Conservation (phyloP, 106 monocot species). For the Narthecium ossifragum region DNA sequence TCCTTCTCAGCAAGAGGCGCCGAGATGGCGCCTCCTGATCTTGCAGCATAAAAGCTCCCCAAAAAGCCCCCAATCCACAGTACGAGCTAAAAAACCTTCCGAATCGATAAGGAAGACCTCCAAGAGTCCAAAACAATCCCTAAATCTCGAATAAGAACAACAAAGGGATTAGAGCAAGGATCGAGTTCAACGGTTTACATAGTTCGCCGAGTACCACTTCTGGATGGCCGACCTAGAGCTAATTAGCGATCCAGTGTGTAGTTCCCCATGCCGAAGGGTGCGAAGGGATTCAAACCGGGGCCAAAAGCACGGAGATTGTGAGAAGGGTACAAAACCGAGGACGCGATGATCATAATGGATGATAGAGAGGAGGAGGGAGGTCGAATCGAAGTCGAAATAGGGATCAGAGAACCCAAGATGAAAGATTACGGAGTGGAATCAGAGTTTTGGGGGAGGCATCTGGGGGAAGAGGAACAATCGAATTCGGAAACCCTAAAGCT, state of each 20-base stretch:
- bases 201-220: background rate
- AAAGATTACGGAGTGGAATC: too few species aligned
- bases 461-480: too few species aligned
- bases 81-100: background rate
- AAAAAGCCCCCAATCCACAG: background rate
- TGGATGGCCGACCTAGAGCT: background rate
- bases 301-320: conserved; percentile 63
- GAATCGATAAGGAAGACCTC: background rate
- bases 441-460: too few species aligned
- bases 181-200: too few species aligned
- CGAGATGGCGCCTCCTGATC: conserved; percentile 9
- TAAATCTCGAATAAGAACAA: background rate
- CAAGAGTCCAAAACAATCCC: background rate
- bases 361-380: background rate
- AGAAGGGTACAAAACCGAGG: conserved; percentile 12
- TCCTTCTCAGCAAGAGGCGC: conserved; percentile 20
- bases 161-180: background rate
- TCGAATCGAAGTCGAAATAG: too few species aligned
- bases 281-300: conserved; percentile 79
- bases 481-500: too few species aligned
- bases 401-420: too few species aligned
- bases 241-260: conserved; percentile 44
- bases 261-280: conserved; percentile 63
- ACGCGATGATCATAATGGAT: background rate
- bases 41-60: conserved; percentile 17